These are phyloP conservation scores for Mycena vitilis DNA, from an alignment of 768 basidiomycete genomes.

Conservation along the genomic window DNA sequence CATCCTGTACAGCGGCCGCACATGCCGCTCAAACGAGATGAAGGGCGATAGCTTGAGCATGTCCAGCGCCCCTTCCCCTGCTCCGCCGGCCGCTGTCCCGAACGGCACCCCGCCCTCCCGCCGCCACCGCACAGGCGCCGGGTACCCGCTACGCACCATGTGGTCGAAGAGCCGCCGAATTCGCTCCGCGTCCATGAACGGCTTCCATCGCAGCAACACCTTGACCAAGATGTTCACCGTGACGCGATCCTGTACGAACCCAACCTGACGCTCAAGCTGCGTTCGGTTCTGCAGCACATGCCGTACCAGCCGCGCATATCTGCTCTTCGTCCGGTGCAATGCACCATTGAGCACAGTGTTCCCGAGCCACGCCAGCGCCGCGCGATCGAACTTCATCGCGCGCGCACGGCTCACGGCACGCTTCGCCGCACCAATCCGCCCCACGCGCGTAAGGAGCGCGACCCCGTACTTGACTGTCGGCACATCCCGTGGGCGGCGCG, in stretches of 20 bases:
- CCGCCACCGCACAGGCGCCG: constrained; percentile 49
- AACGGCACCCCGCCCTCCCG: constrained; percentile 56
- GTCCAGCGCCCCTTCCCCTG: constrained; percentile 34
- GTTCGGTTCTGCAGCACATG: constrained; percentile 54
- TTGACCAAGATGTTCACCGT: constrained; percentile 79
- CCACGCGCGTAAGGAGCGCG: constrained; percentile 53
- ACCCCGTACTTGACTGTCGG: constrained; percentile 49
- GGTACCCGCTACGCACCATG: constrained; percentile 70
- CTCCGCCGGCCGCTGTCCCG: constrained; percentile 45
- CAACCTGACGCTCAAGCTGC: constrained; percentile 54
- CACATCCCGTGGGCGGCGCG: constrained; percentile 40
- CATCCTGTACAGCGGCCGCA: constrained; percentile 78
- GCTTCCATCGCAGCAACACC: constrained; percentile 64
- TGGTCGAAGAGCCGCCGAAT: constrained; percentile 74
- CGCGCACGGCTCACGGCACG: constrained; percentile 50
- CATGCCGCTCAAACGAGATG: constrained; percentile 68
- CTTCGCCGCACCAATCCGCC: constrained; percentile 58
- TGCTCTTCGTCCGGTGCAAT: constrained; percentile 44
- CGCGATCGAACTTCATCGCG: constrained; percentile 41
- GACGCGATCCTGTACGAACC: constrained; percentile 72
- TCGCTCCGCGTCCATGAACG: constrained; percentile 52
- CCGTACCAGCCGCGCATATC: constrained; percentile 60
- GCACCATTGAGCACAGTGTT: constrained; percentile 68
- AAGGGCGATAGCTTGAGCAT: constrained; percentile 53
- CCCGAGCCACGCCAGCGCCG: constrained; percentile 57